These are phyloP conservation scores for Cenchrus fungigraminus DNA, from an alignment of 176 grass and related monocot species.

Conservation along the genomic window DNA sequence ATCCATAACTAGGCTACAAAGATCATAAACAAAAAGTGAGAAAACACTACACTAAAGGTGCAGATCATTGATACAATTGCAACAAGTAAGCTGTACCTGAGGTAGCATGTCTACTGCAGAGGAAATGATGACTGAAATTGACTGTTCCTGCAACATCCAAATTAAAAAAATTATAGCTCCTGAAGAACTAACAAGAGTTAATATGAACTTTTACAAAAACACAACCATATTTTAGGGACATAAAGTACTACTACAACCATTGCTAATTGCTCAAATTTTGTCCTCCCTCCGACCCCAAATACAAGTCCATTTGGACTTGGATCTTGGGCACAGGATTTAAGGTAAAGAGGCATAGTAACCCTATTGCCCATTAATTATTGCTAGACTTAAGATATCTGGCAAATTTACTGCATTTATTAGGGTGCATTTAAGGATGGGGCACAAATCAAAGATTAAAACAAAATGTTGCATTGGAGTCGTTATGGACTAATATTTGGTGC, in stretches of 20 bases:
- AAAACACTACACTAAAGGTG: conserved; percentile 8
- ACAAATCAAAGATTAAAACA: neutral
- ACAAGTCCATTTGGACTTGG: neutral
- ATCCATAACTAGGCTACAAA: neutral
- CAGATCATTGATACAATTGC: conserved; percentile 31
- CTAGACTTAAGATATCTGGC: neutral
- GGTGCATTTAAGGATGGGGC: neutral
- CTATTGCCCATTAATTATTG: neutral
- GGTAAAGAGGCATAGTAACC: neutral
- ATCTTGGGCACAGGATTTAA: neutral
- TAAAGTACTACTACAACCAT: neutral
- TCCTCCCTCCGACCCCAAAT: neutral
- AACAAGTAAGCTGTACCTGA: conserved; percentile 68
- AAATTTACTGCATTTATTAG: neutral
- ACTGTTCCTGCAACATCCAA: conserved; percentile 69
- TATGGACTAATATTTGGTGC: neutral
- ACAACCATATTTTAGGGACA: neutral
- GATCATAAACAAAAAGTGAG: neutral
- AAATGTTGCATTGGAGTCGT: neutral
- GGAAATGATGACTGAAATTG: conserved; percentile 84
- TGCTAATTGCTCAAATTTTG: conserved; percentile 1
- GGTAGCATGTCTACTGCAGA: conserved; percentile 88
- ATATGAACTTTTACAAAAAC: neutral
- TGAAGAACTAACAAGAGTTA: conserved; percentile 22
- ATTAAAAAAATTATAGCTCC: conserved; percentile 19